Evolutionary conservation across 164 flowering plant genomes (phyloP).

Genomic region (Piper longum): DNA sequence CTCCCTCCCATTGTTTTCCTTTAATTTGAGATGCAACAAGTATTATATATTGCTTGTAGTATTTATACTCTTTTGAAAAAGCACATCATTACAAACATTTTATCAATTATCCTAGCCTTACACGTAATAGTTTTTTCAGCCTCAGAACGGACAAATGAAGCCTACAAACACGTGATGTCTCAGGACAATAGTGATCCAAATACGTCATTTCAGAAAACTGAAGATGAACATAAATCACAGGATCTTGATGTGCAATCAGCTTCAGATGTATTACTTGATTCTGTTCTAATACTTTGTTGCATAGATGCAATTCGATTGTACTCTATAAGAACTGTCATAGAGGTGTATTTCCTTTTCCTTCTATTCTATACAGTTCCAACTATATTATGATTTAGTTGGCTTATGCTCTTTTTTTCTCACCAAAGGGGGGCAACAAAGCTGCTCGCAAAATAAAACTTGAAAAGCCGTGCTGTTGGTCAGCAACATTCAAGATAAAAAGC

Average conservation of each 20-base stretch:
- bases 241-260: conserved; percentile 14
- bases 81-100: not conserved
- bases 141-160: conserved; percentile 16
- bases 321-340: conserved; percentile 40
- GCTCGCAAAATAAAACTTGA: conserved; percentile 52
- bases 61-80: too few species aligned
- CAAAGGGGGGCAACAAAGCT: conserved; percentile 48
- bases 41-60: too few species aligned
- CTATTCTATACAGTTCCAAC: conserved; percentile 2
- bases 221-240: conserved; percentile 12
- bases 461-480: conserved; percentile 66
- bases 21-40: too few species aligned
- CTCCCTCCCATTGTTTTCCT: too few species aligned
- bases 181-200: conserved; percentile 10
- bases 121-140: conserved; percentile 23
- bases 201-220: conserved; percentile 15
- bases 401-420: conserved; percentile 2
- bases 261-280: conserved; percentile 17
- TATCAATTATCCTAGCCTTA: not conserved
- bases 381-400: conserved; percentile 2
- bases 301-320: conserved; percentile 46
- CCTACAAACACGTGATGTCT: conserved; percentile 16
- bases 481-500: conserved; percentile 38
- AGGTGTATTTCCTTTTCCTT: conserved; percentile 39
- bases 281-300: conserved; percentile 61